Conservation (phyloP, 2,329 filamentous ascomycete species). For the Hymenoscyphus fraxineus region DNA sequence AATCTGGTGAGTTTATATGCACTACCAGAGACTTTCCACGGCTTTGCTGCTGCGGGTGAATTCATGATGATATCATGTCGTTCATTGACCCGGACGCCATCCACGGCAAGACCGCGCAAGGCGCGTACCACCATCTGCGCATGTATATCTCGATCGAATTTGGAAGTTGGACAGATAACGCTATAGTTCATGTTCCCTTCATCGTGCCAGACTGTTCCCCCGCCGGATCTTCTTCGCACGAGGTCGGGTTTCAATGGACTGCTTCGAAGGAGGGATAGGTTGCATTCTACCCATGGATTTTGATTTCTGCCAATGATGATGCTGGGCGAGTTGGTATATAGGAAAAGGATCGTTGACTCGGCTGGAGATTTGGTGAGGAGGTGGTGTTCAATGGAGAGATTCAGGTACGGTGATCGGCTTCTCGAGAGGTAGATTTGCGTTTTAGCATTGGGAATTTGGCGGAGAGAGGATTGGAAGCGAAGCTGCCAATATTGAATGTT, state of each 20-base stretch:
- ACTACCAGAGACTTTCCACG: slow-evolving; percentile 84
- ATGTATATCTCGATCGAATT: slow-evolving; percentile 81
- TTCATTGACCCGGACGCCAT: slow-evolving; percentile 71
- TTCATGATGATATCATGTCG: slow-evolving; percentile 90
- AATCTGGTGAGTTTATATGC: slow-evolving; percentile 87
- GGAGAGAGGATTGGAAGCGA: slow-evolving; percentile 30
- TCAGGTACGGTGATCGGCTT: slow-evolving; percentile 74
- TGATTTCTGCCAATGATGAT: slow-evolving; percentile 94
- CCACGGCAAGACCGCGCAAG: slow-evolving; percentile 56
- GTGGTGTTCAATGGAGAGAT: slow-evolving; percentile 91
- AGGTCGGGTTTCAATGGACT: slow-evolving; percentile 45
- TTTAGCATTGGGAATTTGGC: slow-evolving; percentile 40
- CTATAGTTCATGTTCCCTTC: slow-evolving; percentile 91
- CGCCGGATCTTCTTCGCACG: slow-evolving; percentile 81
- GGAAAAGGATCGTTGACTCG: slow-evolving; percentile 73
- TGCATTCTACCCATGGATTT: slow-evolving; percentile 93
- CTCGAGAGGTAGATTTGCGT: slow-evolving; percentile 69
- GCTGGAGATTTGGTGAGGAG: slow-evolving; percentile 71
- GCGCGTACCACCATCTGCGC: slow-evolving; percentile 92
- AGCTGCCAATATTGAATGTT: background rate
- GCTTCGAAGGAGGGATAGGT: slow-evolving; percentile 57
- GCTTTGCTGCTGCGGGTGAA: slow-evolving; percentile 31
- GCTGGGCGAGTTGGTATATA: slow-evolving; percentile 84
- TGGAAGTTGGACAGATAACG: slow-evolving; percentile 74
- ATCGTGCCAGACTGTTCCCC: slow-evolving; percentile 93